These are phyloP conservation scores for Darksidea phi DNA, from an alignment of 495 filamentous ascomycete genomes.

Conservation along the genomic window DNA sequence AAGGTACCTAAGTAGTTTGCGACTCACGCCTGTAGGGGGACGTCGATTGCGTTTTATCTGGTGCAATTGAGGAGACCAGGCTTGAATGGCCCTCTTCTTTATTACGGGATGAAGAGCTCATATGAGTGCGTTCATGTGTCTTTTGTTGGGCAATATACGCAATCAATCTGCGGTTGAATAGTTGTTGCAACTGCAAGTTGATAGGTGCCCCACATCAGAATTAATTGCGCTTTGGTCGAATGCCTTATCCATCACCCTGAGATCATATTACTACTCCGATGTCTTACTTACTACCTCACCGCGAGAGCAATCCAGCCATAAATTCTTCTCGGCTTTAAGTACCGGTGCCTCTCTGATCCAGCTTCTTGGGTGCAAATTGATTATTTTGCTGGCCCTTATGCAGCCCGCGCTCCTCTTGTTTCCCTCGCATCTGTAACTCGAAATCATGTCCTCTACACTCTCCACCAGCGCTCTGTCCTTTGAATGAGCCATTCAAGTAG, in stretches of 20 bases:
- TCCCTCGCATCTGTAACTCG: too few species aligned
- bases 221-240: slow-evolving; percentile 1
- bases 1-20: neutral
- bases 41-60: neutral
- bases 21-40: neutral
- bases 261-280: too few species aligned
- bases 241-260: too few species aligned
- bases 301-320: neutral
- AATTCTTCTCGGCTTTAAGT: neutral
- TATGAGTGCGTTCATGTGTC: neutral
- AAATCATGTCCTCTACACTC: too few species aligned
- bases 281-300: neutral
- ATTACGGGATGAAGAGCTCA: neutral
- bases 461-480: too few species aligned
- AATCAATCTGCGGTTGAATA: slow-evolving; percentile 15
- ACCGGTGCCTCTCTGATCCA: too few species aligned
- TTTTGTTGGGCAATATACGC: neutral
- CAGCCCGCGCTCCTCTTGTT: too few species aligned
- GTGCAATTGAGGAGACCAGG: neutral
- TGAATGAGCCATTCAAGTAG: too few species aligned
- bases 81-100: neutral
- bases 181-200: slow-evolving; percentile 5
- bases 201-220: slow-evolving; percentile 5
- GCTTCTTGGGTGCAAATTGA: too few species aligned
- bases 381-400: too few species aligned